Base-by-base conservation (phyloP, 2,329 filamentous ascomycete genomes). In the Colletotrichum sp. region DNA sequence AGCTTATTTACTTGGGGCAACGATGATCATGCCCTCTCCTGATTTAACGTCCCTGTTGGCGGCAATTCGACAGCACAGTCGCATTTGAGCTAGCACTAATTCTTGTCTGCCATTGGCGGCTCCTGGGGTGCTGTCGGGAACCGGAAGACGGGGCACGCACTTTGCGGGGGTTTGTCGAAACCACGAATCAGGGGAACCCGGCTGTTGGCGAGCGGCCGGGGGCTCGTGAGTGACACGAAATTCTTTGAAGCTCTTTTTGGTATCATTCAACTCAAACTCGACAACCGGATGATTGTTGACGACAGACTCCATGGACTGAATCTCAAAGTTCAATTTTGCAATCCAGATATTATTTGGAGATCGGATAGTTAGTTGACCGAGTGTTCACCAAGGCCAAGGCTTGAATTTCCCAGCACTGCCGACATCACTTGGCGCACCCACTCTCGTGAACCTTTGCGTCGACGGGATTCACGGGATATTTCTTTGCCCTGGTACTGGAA, bases 121-220 rank as follows among this genome's bases (percentile, higher is more conserved):
- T 36, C 44, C 13, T 5, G n/a, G 16, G 30, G 26, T 8, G 34
- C 22, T 15, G 34, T n/a, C 64, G 63, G 34, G 10, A 39, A 18
- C n/a, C 30, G 63, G 63, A 67, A 34, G 28, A 22, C 44, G 39
- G 62, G 62, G n/a, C 18, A 32, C 12, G 3, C 10, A 64, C n/a
- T 18, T 57, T 6, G 9, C 65, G 55, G 68, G 68, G 44, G 24
- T 28, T 68, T 32, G 13, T 60, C 36, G 69, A 75, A 69, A 75
- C 73, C 73, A 75, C 73, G 73, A 75, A 75, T 75, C 73, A 75
- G 69, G 68, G 32, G n/a, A 24, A 63, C 55, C 68, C 69, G 69
- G 69, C 28, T 66, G 48, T 18, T 59, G 63, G 24, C 8, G 64
- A 55, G 26, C 10, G 30, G 28, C 69, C n/a, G 15, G 63, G 55